Percentiles rank a stretch among this genome's conserved stretches.
phyloP scores from a whole-genome alignment of 306 rosid species.

The Luffa acutangula region DNA sequence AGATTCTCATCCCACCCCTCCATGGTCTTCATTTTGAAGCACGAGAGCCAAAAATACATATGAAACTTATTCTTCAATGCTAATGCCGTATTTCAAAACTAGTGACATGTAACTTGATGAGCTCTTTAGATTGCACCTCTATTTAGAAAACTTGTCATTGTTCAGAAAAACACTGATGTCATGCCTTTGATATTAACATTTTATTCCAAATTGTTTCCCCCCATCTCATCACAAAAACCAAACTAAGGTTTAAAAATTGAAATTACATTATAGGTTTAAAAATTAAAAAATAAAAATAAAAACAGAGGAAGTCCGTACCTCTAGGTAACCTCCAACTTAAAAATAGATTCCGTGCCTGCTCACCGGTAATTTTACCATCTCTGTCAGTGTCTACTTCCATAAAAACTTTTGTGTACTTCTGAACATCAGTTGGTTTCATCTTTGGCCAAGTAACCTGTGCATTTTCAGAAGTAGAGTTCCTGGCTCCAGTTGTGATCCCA shows the following conservation, averaged over 20 bases:
- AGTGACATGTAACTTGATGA: background rate
- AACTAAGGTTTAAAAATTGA: background rate
- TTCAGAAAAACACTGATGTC: background rate
- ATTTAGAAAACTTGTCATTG: background rate
- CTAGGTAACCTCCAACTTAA: conserved; percentile 95
- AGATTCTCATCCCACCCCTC: background rate
- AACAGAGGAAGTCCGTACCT: conserved; percentile 34
- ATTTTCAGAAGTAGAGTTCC: conserved; percentile 42
- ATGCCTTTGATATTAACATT: background rate
- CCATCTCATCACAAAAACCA: background rate
- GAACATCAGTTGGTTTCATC: conserved; percentile 89
- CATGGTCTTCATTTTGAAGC: background rate
- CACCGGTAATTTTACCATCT: conserved; percentile 94
- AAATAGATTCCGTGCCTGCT: conserved; percentile 88
- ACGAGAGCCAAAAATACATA: background rate
- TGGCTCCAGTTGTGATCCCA: conserved; percentile 43
- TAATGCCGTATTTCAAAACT: background rate
- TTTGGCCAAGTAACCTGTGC: conserved; percentile 80
- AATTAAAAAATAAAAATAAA: background rate
- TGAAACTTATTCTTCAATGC: background rate
- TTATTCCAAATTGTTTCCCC: background rate
- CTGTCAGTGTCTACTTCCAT: conserved; percentile 84
- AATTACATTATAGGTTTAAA: background rate
- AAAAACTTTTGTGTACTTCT: conserved; percentile 81
- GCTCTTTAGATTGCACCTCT: background rate